Evolutionary conservation across 2,329 filamentous ascomycete genomes (phyloP), one percentile per base, ranked within the genome.

Genomic region (Fusarium nygamai): DNA sequence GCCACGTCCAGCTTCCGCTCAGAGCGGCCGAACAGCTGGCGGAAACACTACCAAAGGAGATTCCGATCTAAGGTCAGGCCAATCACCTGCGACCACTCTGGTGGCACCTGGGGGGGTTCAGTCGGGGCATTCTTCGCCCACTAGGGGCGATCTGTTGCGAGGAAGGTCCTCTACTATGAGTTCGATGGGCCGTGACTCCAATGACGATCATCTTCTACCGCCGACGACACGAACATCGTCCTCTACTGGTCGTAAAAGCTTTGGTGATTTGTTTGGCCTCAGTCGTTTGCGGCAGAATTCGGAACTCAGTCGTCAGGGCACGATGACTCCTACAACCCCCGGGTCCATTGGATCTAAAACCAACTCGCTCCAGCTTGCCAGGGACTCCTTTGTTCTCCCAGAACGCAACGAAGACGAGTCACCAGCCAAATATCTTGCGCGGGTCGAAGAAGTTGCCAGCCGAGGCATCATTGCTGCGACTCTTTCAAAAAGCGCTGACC

Each of bases 221-320:
- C 91, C 91, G 8, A 89, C 89, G 31, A 83, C 91, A n/a, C 88
- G 95, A 59, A 95, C 91, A 11, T 98, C 95, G 2, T 94, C 92
- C 2, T 98, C 94, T 1, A 96, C 92, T n/a, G 95, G 95, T 10
- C 90, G 96, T 62, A 96, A 95, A 83, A 98, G 96, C 82, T 94
- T 99, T 77, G 94, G 95, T 61, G 96, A 98, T 75, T 86, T 98
- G 27, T 91, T 99, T 78, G 92, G 91, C 20, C 85, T 98, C 27
- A 89, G 91, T 72, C 90, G 95, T 72, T 88, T 98, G 68, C 90
- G 96, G 56, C 93, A 97, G 78, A 94, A 94, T 76, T 93, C 93
- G 2, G 95, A 97, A 54, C 88, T 92, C 11, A 88, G 87, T 33
- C 89, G 92, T 22, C 90, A 94, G 78, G 92, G 92, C 20, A 92